Evolutionary conservation across 371 early-diverging fungal genomes (phyloP), one percentile per base, ranked within the genome.

Genomic region (Mucor saturninus): DNA sequence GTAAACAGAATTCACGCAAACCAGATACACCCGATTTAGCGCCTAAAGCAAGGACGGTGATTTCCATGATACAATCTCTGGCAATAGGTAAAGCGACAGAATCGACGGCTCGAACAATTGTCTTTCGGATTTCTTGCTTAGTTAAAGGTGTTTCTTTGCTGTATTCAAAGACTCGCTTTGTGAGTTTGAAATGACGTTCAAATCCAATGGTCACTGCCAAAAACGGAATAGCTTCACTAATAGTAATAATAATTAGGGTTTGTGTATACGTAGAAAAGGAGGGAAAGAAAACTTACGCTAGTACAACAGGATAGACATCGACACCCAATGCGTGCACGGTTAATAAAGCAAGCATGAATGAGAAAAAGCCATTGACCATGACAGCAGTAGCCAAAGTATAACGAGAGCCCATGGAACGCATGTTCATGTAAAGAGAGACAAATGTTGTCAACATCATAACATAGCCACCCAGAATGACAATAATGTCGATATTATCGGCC

Each of bases 181-280:
- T 90, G 63, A 97, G 83, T 21, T 83, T 83, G 73, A 88, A 89
- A 45, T 93, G 92, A 69, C 94, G 91, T 65, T 97, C 96, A 64
- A 95, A 96, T 0, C 96, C 96, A 43, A 96, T 88, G n/a, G 94
- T 93, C 56, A 94, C 90, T 43, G 93, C 89, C 53, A 97, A 85
- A 80, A 96, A 95, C 3, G 97, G 97, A 68, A 95, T 87, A 15
- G 94, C 93, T 72, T 96, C 95, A 58, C 90, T 84, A 60, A 46
- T 61, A 15, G 14, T 9, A 37, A 45, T 38, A 31, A 51, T 29
- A 43, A 45, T 56, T 52, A 43, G 26, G 54, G 26, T 28, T 54
- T 29, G n/a, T 64, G 31, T 30, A 56, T n/a, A 0, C 1, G 13
- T 10, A 55, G 26, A 53, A 26, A 29, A 42, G 21, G 21, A 21